Percentiles rank a stretch among this genome's conserved stretches.
These are phyloP conservation scores for Lipomyces spencermartinsiae DNA, from an alignment of 805 yeast genomes.

Conservation along the genomic window DNA sequence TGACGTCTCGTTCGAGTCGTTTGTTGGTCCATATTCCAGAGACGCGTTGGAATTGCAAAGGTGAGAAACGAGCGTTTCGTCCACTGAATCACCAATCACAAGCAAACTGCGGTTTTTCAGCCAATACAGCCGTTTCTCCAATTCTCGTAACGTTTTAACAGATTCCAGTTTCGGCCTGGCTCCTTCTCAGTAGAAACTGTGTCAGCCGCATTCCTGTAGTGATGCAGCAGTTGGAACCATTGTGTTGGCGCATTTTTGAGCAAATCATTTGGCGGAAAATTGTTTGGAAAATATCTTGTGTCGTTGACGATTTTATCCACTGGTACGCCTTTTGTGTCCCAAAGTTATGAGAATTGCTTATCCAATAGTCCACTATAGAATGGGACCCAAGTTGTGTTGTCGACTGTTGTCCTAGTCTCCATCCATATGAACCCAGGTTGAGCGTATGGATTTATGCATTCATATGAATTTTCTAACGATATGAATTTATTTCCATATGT, in stretches of 20 bases:
- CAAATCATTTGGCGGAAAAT: constrained; percentile 5
- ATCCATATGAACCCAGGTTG: constrained; percentile 12
- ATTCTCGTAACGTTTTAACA: not conserved
- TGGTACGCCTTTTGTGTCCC: not conserved
- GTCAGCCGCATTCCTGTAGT: not conserved
- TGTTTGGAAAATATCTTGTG: not conserved
- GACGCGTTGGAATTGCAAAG: constrained; percentile 23
- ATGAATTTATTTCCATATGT: not conserved
- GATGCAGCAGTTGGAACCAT: constrained; percentile 11
- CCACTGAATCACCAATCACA: constrained; percentile 33
- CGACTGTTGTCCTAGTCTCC: not conserved
- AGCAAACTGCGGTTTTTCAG: constrained; percentile 25
- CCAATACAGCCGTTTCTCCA: constrained; percentile 20
- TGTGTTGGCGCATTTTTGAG: constrained; percentile 12
- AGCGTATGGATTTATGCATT: constrained; percentile 9
- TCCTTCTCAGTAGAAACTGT: not conserved
- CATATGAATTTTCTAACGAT: not conserved
- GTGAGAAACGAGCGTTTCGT: constrained; percentile 17
- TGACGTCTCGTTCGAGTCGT: constrained; percentile 18
- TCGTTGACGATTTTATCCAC: not conserved
- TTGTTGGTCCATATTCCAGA: constrained; percentile 14
- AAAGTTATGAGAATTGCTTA: not conserved
- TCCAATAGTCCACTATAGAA: constrained; percentile 9
- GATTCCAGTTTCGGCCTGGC: not conserved
- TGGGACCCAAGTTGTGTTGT: constrained; percentile 13